Evolutionary conservation across 2,329 filamentous ascomycete species (phyloP).

Genomic region (Dothiorella sarmentorum): DNA sequence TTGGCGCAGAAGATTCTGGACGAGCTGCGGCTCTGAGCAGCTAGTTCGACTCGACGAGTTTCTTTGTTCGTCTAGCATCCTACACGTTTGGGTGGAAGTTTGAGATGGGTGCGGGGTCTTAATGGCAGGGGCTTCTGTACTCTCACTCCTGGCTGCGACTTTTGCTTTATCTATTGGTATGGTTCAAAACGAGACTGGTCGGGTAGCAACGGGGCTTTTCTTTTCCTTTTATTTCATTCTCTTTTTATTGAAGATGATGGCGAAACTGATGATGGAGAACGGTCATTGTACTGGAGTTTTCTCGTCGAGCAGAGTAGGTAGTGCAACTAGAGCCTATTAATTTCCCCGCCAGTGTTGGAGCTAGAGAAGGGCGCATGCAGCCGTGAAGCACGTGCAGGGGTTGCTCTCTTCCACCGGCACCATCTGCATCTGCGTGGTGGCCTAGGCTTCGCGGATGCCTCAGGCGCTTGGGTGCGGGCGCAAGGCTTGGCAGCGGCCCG

Average conservation of each 20-base stretch:
- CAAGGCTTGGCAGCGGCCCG: background rate
- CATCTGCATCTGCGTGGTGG: background rate
- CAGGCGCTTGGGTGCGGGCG: slow-evolving; percentile 3
- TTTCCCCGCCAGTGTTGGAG: background rate
- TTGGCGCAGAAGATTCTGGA: slow-evolving; percentile 95
- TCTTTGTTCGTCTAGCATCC: background rate
- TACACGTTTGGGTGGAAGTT: background rate
- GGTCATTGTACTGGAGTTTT: slow-evolving; percentile 11
- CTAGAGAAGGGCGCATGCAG: background rate
- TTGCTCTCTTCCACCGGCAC: background rate
- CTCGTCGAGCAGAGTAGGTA: background rate
- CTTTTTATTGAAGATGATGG: background rate
- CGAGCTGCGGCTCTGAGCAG: slow-evolving; percentile 69
- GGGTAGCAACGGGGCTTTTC: background rate
- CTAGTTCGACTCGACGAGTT: background rate
- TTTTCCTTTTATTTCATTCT: too few relatives aligned
- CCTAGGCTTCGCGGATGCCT: background rate
- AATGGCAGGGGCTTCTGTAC: slow-evolving; percentile 7
- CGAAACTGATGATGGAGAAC: slow-evolving; percentile 6
- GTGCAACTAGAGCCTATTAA: slow-evolving; percentile 9
- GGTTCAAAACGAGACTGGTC: slow-evolving; percentile 11
- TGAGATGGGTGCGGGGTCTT: background rate
- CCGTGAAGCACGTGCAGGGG: slow-evolving; percentile 1
- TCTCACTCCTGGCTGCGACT: slow-evolving; percentile 7
- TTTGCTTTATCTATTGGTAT: slow-evolving; percentile 1